phyloP scores from a whole-genome alignment of 352 stramenopile genomes.

The Halophytophthora polymorphica region DNA sequence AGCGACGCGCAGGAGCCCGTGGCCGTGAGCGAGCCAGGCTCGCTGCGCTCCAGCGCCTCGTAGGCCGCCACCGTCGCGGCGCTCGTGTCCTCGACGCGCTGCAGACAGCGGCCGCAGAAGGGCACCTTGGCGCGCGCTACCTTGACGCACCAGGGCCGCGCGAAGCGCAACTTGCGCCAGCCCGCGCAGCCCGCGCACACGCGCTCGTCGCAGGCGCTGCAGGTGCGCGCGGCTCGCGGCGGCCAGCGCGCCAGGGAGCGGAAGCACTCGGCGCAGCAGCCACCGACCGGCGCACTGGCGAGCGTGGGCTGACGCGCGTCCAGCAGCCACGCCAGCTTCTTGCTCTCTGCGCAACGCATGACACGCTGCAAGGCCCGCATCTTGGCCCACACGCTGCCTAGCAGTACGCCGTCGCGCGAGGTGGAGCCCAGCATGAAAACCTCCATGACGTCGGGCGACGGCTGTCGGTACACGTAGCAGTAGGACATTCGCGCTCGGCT shows the following conservation, averaged over 20 bases:
- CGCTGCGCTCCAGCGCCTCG: slow-evolving; percentile 24
- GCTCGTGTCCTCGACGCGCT: slow-evolving; percentile 26
- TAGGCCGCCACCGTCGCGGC: slow-evolving; percentile 21
- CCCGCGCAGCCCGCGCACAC: slow-evolving; percentile 23
- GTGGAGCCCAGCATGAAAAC: slow-evolving; percentile 32
- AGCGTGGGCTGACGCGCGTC: slow-evolving; percentile 26
- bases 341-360: slow-evolving; percentile 20
- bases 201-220: slow-evolving; percentile 29
- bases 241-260: slow-evolving; percentile 24
- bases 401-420: slow-evolving; percentile 21
- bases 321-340: slow-evolving; percentile 37
- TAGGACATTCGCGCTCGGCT: slow-evolving; percentile 27
- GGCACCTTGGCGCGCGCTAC: slow-evolving; percentile 19
- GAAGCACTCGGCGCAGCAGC: slow-evolving; percentile 31
- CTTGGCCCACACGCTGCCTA: slow-evolving; percentile 23
- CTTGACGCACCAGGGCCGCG: slow-evolving; percentile 23
- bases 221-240: slow-evolving; percentile 24
- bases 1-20: slow-evolving; percentile 13
- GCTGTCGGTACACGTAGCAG: slow-evolving; percentile 37
- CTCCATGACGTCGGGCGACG: slow-evolving; percentile 19
- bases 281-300: slow-evolving; percentile 12
- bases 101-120: slow-evolving; percentile 31
- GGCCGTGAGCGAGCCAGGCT: slow-evolving; percentile 15
- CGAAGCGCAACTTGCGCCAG: slow-evolving; percentile 28
- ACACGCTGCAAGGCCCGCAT: slow-evolving; percentile 29